Conservation (phyloP, 305 asterid species). For the Solanum hybrid region DNA sequence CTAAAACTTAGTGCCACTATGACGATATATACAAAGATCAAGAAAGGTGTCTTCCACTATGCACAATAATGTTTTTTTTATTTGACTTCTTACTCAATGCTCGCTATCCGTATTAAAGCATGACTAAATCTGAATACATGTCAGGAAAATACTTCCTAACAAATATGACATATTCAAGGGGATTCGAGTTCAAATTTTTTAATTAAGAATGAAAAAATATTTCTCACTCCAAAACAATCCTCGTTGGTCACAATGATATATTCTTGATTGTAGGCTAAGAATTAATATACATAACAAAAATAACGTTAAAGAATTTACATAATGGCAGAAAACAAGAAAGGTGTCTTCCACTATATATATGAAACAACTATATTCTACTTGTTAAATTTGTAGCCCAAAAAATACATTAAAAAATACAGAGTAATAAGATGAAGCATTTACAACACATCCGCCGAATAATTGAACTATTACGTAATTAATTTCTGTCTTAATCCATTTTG, state of each 20-base stretch:
- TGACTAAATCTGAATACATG: not conserved
- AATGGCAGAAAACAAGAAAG: slow-evolving; percentile 2
- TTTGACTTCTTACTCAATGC: not conserved
- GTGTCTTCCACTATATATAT: not conserved
- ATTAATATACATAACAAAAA: not conserved
- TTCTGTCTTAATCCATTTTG: not conserved
- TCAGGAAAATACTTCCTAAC: not conserved
- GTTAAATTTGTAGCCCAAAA: not conserved
- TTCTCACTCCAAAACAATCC: not conserved
- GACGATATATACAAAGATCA: not conserved
- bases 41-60: not conserved
- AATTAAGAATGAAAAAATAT: not conserved
- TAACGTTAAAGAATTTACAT: not conserved
- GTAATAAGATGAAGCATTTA: not conserved
- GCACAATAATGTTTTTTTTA: not conserved
- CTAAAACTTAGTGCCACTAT: not conserved
- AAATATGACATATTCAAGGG: not conserved
- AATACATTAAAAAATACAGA: not conserved
- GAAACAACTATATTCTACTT: not conserved
- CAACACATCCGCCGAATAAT: not conserved
- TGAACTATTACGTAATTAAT: not conserved
- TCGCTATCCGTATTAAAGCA: not conserved
- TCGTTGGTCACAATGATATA: not conserved
- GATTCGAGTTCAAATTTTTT: fast-evolving
- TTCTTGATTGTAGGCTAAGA: not conserved